These are phyloP conservation scores for Agaricus blazei DNA, from an alignment of 768 basidiomycete species.

Conservation along the genomic window DNA sequence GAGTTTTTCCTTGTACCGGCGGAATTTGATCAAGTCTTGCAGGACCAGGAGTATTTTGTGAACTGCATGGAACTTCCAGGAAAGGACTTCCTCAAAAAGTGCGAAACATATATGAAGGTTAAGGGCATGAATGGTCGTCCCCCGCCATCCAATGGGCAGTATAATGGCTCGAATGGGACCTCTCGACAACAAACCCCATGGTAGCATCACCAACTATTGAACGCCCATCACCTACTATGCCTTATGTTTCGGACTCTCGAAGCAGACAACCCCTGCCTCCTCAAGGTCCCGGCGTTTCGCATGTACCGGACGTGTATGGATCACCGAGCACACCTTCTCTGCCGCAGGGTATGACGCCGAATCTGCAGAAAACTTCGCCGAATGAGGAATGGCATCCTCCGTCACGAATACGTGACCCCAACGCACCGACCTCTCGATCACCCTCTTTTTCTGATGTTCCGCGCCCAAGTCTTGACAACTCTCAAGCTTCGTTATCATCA, in stretches of 20 bases:
- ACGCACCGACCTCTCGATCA: conserved; percentile 34
- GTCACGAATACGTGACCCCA: conserved; percentile 34
- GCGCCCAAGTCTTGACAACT: conserved; percentile 38
- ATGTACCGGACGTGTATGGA: conserved; percentile 28
- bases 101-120: conserved; percentile 81
- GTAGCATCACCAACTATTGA: conserved; percentile 36
- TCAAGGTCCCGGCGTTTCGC: conserved; percentile 30
- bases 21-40: conserved; percentile 81
- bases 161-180: conserved; percentile 35
- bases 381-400: conserved; percentile 41
- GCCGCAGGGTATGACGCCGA: conserved; percentile 44
- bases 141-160: conserved; percentile 27
- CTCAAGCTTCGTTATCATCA: conserved; percentile 19
- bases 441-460: conserved; percentile 48
- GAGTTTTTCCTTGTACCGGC: conserved; percentile 92
- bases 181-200: conserved; percentile 29
- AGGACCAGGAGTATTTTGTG: conserved; percentile 89
- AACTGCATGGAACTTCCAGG: conserved; percentile 85
- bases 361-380: conserved; percentile 23
- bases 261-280: conserved; percentile 31
- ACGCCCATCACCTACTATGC: conserved; percentile 36
- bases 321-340: conserved; percentile 41
- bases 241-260: conserved; percentile 34
- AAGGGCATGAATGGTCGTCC: conserved; percentile 57
- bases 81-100: conserved; percentile 95